Conservation (phyloP, 2,329 filamentous ascomycete species). For the Cladosporium phlei region DNA sequence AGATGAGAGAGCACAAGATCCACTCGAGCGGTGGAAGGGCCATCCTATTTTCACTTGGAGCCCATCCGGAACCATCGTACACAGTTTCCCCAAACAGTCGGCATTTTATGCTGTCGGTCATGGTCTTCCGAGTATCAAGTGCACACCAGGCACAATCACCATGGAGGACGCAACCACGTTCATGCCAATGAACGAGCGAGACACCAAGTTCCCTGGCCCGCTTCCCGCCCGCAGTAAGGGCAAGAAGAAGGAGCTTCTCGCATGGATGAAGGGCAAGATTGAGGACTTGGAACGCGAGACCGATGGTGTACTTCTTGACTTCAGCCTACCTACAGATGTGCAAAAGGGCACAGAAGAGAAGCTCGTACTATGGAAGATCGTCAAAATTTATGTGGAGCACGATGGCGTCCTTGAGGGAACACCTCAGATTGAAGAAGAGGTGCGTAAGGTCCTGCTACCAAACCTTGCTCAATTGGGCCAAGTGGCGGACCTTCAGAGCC, state of each 20-base stretch:
- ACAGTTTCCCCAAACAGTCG: slow-evolving; percentile 81
- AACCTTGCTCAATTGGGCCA: slow-evolving; percentile 36
- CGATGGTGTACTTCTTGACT: slow-evolving; percentile 45
- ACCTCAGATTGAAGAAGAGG: slow-evolving; percentile 64
- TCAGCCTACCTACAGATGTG: slow-evolving; percentile 51
- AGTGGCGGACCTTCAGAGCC: slow-evolving; percentile 34
- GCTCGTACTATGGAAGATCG: slow-evolving; percentile 78
- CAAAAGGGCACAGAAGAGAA: slow-evolving; percentile 75
- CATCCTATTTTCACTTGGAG: slow-evolving; percentile 83
- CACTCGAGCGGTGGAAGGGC: slow-evolving; percentile 85
- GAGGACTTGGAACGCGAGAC: slow-evolving; percentile 60
- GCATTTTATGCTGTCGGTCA: slow-evolving; percentile 78
- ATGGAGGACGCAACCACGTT: slow-evolving; percentile 71
- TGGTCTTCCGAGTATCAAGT: slow-evolving; percentile 69
- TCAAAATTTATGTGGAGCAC: slow-evolving; percentile 75
- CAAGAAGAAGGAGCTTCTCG: slow-evolving; percentile 88
- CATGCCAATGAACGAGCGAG: slow-evolving; percentile 63
- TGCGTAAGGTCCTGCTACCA: slow-evolving; percentile 70
- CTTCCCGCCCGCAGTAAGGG: slow-evolving; percentile 82
- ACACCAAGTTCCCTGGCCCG: slow-evolving; percentile 83
- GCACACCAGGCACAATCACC: slow-evolving; percentile 75
- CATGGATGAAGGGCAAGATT: slow-evolving; percentile 76
- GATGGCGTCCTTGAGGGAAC: slow-evolving; percentile 78
- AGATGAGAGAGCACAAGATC: slow-evolving; percentile 60
- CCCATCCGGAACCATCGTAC: slow-evolving; percentile 74